Evolutionary conservation across 2,329 filamentous ascomycete genomes (phyloP), one percentile per base, ranked within the genome.

Genomic region (Calonectria pauciramosa): DNA sequence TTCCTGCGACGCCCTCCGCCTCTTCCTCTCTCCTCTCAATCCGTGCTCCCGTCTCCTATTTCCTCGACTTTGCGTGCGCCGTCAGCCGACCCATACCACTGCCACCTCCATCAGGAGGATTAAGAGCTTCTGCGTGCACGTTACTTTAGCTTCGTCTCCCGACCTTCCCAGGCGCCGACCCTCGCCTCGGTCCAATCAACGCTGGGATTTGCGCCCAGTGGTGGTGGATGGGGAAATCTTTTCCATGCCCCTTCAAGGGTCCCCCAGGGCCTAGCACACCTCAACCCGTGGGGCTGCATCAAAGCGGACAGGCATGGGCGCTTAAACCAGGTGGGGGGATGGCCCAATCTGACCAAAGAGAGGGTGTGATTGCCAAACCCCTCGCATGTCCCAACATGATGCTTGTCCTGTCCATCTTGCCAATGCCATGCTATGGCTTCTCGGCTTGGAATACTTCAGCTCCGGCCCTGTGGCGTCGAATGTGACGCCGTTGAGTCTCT

Each of bases 271-370:
- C 52, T 60, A 49, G 54, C 38, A 32, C 63, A 75, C 75, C 77
- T 75, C 79, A 83, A 81, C 80, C 74, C 82, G 82, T 83, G 82
- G 86, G 86, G 85, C 86, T 88, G 88, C 88, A 89, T 86, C 84
- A 83, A 84, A 84, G 82, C 80, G 83, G 86, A 87, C 88, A 89
- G 87, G 86, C 86, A 84, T 88, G 87, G 88, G 90, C 90, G 90
- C 90, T 91, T 91, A 91, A 85, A 82, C 83, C 82, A 83, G 79
- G 83, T 76, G 82, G 82, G 85, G 78, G 80, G 77, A 75, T 76
- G 76, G 70, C 44, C 73, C 59, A 63, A 36, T 47, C 47, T 49
- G 54, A 63, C 54, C 68, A 70, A 77, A 28, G 49, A 34, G 66
- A 69, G 59, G 47, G 59, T 73, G 64, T 66, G 73, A 64, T 63